phyloP scores from a whole-genome alignment of 345 rosid species.

The Populus alba region DNA sequence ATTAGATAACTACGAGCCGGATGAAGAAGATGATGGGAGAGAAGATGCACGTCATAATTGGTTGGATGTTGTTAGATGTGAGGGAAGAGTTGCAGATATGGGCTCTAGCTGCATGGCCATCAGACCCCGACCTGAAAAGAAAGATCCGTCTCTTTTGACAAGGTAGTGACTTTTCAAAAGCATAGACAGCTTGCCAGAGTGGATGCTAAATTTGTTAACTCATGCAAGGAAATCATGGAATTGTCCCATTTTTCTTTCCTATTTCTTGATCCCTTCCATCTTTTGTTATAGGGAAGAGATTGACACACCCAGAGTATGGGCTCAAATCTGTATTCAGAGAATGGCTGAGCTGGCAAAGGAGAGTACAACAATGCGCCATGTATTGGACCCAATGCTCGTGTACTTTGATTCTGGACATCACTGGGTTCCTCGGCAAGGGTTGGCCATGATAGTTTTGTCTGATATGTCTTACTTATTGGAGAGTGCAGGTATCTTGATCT shows the following conservation, averaged over 20 bases:
- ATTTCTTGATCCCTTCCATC: background rate
- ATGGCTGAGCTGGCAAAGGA: slow-evolving; percentile 90
- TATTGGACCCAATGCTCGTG: slow-evolving; percentile 77
- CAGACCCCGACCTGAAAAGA: slow-evolving; percentile 63
- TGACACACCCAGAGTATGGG: slow-evolving; percentile 89
- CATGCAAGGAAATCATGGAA: background rate
- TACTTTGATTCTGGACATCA: slow-evolving; percentile 70
- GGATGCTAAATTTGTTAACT: background rate
- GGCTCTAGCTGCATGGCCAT: slow-evolving; percentile 51
- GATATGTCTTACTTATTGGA: slow-evolving; percentile 72
- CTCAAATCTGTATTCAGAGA: slow-evolving; percentile 87
- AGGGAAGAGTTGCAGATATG: slow-evolving; percentile 63
- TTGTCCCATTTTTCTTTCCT: background rate
- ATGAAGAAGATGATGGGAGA: slow-evolving; percentile 53
- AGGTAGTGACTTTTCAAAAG: slow-evolving; percentile 38
- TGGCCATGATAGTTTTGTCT: slow-evolving; percentile 68
- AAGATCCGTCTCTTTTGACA: slow-evolving; percentile 75
- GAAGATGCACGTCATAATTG: slow-evolving; percentile 73
- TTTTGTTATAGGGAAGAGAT: slow-evolving; percentile 66
- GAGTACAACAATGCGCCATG: slow-evolving; percentile 69
- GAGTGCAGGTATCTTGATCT: slow-evolving; percentile 47
- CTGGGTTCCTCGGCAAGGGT: slow-evolving; percentile 75
- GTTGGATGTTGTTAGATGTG: slow-evolving; percentile 91
- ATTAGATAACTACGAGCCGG: slow-evolving; percentile 76
- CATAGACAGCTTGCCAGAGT: background rate